These are phyloP conservation scores for Moniliella sp. DNA, from an alignment of 1,284 basidiomycete species.

Conservation along the genomic window DNA sequence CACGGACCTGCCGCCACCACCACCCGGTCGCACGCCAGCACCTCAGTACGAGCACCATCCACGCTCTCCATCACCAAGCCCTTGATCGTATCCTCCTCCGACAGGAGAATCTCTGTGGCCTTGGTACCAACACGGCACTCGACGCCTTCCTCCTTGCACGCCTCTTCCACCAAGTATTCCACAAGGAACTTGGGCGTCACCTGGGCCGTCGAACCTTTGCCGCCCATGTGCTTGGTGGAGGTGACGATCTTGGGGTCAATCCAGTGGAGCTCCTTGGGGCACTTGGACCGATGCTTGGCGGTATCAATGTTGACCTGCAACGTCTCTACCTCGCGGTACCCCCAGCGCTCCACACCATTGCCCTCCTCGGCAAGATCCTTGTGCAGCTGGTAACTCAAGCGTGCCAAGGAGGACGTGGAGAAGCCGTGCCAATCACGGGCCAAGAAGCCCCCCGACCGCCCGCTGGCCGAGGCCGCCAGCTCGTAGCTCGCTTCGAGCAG, in stretches of 20 bases:
- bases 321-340: conserved; percentile 49
- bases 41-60: background rate
- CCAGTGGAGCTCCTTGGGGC: conserved; percentile 14
- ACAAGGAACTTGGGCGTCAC: conserved; percentile 63
- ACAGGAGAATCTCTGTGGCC: too few species aligned
- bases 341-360: conserved; percentile 52
- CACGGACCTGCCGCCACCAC: conserved; percentile 43
- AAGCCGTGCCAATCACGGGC: conserved; percentile 51
- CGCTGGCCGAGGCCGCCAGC: conserved; percentile 48
- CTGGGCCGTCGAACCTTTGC: conserved; percentile 46
- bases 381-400: conserved; percentile 60
- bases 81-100: background rate
- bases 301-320: conserved; percentile 3
- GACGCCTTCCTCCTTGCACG: conserved; percentile 35
- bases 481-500: conserved; percentile 52
- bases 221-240: conserved; percentile 31
- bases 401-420: conserved; percentile 41
- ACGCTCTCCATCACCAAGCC: background rate
- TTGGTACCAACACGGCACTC: conserved; percentile 27
- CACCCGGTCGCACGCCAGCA: background rate
- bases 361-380: conserved; percentile 54
- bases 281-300: background rate
- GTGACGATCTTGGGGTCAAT: conserved; percentile 24
- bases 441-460: conserved; percentile 77
- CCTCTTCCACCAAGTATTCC: conserved; percentile 48